Evolutionary conservation across 2,329 filamentous ascomycete species (phyloP).

Genomic region (Microascus cirrosus): DNA sequence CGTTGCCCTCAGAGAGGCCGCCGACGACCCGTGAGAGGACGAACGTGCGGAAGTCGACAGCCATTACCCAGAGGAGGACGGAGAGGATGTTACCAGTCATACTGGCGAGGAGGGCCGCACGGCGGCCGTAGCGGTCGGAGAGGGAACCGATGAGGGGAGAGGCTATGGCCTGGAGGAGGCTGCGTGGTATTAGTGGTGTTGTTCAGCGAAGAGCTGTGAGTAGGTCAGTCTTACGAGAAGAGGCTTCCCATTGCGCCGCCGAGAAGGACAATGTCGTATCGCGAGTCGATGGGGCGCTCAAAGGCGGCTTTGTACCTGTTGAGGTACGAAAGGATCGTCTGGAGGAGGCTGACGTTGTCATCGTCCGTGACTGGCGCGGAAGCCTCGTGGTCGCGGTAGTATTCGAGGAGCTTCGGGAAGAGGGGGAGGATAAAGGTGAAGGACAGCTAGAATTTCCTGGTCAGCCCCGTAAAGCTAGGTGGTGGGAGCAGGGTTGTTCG

Average conservation of each 20-base stretch:
- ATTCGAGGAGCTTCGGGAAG: constrained; percentile 89
- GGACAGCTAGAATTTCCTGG: constrained; percentile 55
- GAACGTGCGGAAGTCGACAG: constrained; percentile 91
- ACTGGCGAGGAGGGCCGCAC: constrained; percentile 76
- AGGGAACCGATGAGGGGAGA: constrained; percentile 84
- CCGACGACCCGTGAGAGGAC: constrained; percentile 87
- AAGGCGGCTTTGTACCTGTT: constrained; percentile 95
- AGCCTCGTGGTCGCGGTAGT: constrained; percentile 81
- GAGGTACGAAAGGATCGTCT: constrained; percentile 67
- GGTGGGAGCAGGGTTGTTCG: constrained; percentile 12
- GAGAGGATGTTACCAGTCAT: constrained; percentile 91
- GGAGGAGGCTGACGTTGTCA: constrained; percentile 55
- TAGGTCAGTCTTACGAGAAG: constrained; percentile 48
- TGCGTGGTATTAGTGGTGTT: constrained; percentile 19
- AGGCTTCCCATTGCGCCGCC: constrained; percentile 88
- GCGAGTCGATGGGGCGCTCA: constrained; percentile 81
- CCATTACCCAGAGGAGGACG: constrained; percentile 87
- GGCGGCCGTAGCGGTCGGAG: constrained; percentile 79
- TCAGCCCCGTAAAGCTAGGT: neutral
- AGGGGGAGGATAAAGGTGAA: constrained; percentile 98
- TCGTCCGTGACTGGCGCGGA: constrained; percentile 29
- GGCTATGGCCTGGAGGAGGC: constrained; percentile 80
- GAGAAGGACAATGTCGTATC: constrained; percentile 93
- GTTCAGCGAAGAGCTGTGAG: neutral
- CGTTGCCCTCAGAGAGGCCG: constrained; percentile 90